Conservation (phyloP, 2,329 filamentous ascomycete species). For the Exophiala viscosa region DNA sequence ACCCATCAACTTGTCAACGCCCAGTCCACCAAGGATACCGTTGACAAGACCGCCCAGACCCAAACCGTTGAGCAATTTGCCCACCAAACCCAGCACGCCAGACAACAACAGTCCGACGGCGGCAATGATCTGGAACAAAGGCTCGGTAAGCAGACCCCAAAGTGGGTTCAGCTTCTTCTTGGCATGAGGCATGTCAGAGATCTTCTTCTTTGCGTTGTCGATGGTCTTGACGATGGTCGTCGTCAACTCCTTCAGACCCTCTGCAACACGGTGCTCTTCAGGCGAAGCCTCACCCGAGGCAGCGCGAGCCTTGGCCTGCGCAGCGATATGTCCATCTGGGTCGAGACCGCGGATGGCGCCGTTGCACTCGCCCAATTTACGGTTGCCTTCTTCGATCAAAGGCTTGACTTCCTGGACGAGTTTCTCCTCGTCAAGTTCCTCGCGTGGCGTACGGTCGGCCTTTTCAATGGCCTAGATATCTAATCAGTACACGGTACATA, state of each 20-base stretch:
- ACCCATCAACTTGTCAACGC: constrained; percentile 70
- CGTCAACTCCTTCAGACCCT: constrained; percentile 79
- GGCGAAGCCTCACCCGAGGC: constrained; percentile 71
- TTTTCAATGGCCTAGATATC: constrained; percentile 64
- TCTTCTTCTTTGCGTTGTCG: constrained; percentile 81
- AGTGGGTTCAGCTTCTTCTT: constrained; percentile 94
- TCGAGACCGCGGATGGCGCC: constrained; percentile 83
- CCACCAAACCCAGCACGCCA: constrained; percentile 81
- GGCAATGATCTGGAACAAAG: constrained; percentile 86
- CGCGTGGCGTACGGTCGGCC: constrained; percentile 74
- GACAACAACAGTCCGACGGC: constrained; percentile 78
- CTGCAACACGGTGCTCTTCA: constrained; percentile 80
- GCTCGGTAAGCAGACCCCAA: constrained; percentile 77
- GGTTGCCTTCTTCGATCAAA: constrained; percentile 78
- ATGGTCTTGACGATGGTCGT: constrained; percentile 76
- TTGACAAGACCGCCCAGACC: constrained; percentile 80
- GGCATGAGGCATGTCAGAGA: constrained; percentile 85
- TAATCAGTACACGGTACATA: constrained; percentile 22
- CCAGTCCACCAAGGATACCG: constrained; percentile 70
- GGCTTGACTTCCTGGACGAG: constrained; percentile 83
- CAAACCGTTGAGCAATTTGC: constrained; percentile 72
- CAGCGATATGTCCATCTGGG: constrained; percentile 79
- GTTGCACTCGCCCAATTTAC: constrained; percentile 80
- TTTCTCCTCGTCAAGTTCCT: constrained; percentile 85
- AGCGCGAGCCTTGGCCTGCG: constrained; percentile 77